phyloP scores from a whole-genome alignment of 148 eudicot species.

The Rheum nobile region DNA sequence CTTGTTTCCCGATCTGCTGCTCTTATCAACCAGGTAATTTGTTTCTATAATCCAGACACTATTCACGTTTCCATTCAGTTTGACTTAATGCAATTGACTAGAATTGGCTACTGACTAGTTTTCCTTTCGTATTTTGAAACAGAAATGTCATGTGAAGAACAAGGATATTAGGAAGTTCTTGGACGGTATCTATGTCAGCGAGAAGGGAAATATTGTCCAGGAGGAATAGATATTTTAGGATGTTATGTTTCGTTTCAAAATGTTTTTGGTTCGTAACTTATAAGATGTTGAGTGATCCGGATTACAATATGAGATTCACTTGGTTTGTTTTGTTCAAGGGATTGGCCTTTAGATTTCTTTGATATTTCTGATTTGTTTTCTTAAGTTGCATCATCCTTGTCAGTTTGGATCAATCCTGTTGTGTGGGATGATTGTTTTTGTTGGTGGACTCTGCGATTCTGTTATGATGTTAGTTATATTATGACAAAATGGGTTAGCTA shows the following conservation, averaged over 20 bases:
- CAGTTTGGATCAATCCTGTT: neutral
- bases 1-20: constrained; percentile 12
- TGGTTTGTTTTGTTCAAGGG: neutral
- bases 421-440: neutral
- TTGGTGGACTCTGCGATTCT: too few relatives aligned
- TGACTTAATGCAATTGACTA: neutral
- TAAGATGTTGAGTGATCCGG: neutral
- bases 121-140: neutral
- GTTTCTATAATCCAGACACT: neutral
- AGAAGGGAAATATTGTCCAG: neutral
- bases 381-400: neutral
- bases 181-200: constrained; percentile 10
- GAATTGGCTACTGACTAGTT: neutral
- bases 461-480: too few relatives aligned
- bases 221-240: constrained; percentile 6
- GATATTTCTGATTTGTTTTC: neutral
- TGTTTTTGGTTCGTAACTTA: neutral
- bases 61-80: neutral
- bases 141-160: constrained; percentile 12
- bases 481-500: too few relatives aligned
- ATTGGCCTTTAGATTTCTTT: neutral
- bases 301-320: neutral
- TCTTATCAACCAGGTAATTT: constrained; percentile 4
- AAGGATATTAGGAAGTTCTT: constrained; percentile 10
- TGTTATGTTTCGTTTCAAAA: neutral